These are phyloP conservation scores for Ceratocystis papillata DNA, from an alignment of 2,329 filamentous ascomycete genomes.

Conservation along the genomic window DNA sequence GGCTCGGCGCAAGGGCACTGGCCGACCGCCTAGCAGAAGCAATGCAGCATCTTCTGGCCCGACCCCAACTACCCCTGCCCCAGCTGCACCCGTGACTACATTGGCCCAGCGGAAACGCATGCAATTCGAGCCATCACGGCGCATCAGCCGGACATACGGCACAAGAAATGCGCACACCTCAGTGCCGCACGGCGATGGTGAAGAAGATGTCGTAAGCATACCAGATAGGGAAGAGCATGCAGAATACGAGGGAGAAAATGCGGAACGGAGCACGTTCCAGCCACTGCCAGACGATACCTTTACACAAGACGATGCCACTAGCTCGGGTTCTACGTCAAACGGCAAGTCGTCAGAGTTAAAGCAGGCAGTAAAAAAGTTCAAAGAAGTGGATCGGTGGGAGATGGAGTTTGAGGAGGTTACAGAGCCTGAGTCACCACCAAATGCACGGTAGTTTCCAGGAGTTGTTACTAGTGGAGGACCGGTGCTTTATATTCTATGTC, in stretches of 20 bases:
- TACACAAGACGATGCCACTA: slow-evolving; percentile 25
- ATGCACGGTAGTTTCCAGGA: slow-evolving; percentile 35
- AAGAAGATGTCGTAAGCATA: slow-evolving; percentile 25
- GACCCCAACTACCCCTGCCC: slow-evolving; percentile 26
- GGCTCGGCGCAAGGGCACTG: slow-evolving; percentile 29
- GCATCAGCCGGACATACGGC: slow-evolving; percentile 25
- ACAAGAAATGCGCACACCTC: slow-evolving; percentile 24
- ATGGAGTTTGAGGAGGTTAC: slow-evolving; percentile 55
- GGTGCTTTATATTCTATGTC: no score
- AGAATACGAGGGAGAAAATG: slow-evolving; percentile 30
- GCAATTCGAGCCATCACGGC: slow-evolving; percentile 28
- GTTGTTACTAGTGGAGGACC: slow-evolving; percentile 18
- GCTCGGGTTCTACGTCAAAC: slow-evolving; percentile 32
- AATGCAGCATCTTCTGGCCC: slow-evolving; percentile 20
- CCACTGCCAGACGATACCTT: slow-evolving; percentile 40
- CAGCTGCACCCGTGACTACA: slow-evolving; percentile 26
- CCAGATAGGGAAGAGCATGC: neutral
- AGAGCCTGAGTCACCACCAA: slow-evolving; percentile 40
- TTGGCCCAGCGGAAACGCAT: slow-evolving; percentile 25
- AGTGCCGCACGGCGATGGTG: slow-evolving; percentile 9
- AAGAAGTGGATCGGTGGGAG: slow-evolving; percentile 59
- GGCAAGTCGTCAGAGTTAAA: slow-evolving; percentile 44
- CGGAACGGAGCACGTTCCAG: slow-evolving; percentile 34
- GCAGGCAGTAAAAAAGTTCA: slow-evolving; percentile 51
- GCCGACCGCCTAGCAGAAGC: slow-evolving; percentile 32